Base-by-base conservation (phyloP, 441 rosid species). In the Euphorbia corollata region DNA sequence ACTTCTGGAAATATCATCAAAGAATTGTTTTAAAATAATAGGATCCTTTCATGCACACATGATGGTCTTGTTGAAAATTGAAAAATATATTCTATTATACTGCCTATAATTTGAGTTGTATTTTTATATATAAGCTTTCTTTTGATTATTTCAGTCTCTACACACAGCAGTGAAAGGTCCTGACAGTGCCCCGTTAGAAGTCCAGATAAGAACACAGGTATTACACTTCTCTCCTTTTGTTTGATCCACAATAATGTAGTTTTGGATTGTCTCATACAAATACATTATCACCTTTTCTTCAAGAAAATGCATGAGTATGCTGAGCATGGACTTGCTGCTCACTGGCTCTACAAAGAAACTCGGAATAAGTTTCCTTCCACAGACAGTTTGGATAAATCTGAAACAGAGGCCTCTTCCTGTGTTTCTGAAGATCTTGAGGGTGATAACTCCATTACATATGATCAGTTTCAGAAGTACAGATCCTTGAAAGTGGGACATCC, bases 291-390 rank as follows among this genome's bases (percentile, higher is more conserved):
- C 24, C 61, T 23, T 62, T 27, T 43, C 73, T 75, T 74, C 9
- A 78, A 86, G 94, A 88, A 80, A 80, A 88, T 88, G 94, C 91
- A 88, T 13, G 88, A 88, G 39, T 78, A 81, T 78, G 94, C 94
- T 63, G 94, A 88, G 68, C 88, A 88, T 81, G 94, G 91, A 60
- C 89, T 86, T 77, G 91, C 94, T 53, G 94, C 94, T 8, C 94
- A 88, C 74, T 88, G 94, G 94, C 89, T 88, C 65, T 88, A 88
- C 66, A 88, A 88, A 78, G 94, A 88, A 84, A 78, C 83, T 68
- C 88, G 80, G 64, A 83, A 71, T 67, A 71, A 72, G 60, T 71
- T 84, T 68, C 79, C 80, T 51, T 71, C 80, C 9, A 39, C 71
- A 41, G 77, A 77, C 71, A 56, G 36, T 76, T 19, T 77, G 75